Evolutionary conservation across 2,329 filamentous ascomycete genomes (phyloP).

Genomic region (Fusarium metavorans): DNA sequence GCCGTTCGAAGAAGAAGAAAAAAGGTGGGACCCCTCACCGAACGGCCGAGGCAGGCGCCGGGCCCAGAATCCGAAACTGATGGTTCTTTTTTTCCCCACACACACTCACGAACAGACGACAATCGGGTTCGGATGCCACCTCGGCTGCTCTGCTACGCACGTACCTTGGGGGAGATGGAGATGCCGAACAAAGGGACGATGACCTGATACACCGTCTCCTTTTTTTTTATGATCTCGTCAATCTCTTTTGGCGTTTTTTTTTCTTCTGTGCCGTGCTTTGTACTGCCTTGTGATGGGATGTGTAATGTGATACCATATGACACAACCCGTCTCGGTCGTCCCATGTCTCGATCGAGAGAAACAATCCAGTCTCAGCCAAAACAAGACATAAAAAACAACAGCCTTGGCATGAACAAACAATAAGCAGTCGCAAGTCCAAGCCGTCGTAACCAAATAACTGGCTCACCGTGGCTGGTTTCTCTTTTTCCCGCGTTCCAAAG

Average conservation of each 20-base stretch:
- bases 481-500: constrained; percentile 9
- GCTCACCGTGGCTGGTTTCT: constrained; percentile 17
- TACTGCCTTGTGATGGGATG: constrained; percentile 24
- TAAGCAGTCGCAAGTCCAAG: constrained; percentile 27
- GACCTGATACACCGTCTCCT: constrained; percentile 28
- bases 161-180: not conserved
- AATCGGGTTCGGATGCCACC: not conserved
- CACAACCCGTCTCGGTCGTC: constrained; percentile 22
- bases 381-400: not conserved
- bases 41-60: constrained; percentile 21
- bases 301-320: constrained; percentile 34
- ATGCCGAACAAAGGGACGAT: constrained; percentile 21
- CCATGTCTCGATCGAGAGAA: not conserved
- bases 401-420: constrained; percentile 1
- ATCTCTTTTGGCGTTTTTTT: constrained; percentile 4
- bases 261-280: constrained; percentile 33
- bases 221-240: not conserved
- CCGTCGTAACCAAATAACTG: constrained; percentile 29
- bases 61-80: constrained; percentile 32
- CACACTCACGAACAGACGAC: constrained; percentile 13
- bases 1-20: not conserved
- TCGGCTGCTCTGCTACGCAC: not conserved
- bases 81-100: constrained; percentile 16
- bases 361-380: not conserved
- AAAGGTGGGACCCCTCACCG: constrained; percentile 26